Conservation (phyloP, 805 yeast genomes). For the Starmerella vaccinii region DNA sequence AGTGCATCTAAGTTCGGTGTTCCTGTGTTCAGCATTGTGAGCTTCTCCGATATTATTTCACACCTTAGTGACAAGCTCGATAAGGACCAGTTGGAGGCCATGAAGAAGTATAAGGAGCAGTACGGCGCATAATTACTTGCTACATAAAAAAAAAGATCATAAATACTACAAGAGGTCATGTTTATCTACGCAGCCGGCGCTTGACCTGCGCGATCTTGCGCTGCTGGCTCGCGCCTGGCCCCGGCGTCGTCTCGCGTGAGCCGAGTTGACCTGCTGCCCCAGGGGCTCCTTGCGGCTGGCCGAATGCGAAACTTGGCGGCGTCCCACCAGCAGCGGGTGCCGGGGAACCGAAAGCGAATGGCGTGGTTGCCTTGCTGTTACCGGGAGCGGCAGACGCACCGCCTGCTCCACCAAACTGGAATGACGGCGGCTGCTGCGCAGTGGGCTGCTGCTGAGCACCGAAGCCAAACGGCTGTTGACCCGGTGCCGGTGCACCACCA, state of each 20-base stretch:
- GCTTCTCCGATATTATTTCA: slow-evolving; percentile 60
- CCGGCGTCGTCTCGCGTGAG: slow-evolving; percentile 20
- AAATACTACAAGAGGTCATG: neutral
- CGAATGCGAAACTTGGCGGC: neutral
- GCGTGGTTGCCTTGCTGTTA: neutral
- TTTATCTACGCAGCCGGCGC: slow-evolving; percentile 10
- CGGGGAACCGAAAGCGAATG: neutral
- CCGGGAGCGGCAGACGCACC: neutral
- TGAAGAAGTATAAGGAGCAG: slow-evolving; percentile 27
- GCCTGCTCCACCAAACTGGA: neutral
- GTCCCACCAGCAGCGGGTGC: neutral
- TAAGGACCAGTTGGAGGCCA: slow-evolving; percentile 24
- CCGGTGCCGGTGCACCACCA: neutral
- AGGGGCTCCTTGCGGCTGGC: neutral
- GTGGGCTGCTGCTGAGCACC: slow-evolving; percentile 1
- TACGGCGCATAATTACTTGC: slow-evolving; percentile 25
- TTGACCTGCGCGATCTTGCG: slow-evolving; percentile 21
- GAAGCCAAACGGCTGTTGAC: neutral
- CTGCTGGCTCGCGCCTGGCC: slow-evolving; percentile 2
- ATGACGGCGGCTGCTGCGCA: neutral
- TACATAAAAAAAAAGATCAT: neutral
- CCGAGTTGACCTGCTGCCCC: neutral
- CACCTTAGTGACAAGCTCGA: slow-evolving; percentile 37
- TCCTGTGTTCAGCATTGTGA: slow-evolving; percentile 76
- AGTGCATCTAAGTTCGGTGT: slow-evolving; percentile 62